Evolutionary conservation across 345 rosid genomes (phyloP).

Genomic region (Arabidopsis thaliana): DNA sequence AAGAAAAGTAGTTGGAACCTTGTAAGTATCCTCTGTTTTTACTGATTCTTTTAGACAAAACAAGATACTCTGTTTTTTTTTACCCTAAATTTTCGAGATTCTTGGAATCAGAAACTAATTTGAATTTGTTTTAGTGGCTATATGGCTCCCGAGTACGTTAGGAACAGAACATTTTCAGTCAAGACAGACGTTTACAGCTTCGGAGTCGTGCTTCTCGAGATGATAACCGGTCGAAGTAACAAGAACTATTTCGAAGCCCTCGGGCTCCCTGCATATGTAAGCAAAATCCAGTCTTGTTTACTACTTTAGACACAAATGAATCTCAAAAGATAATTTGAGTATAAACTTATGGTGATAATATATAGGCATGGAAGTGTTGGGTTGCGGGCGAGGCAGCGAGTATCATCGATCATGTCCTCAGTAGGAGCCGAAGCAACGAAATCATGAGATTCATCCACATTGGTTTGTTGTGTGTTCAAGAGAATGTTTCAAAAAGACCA

Average conservation of each 20-base stretch:
- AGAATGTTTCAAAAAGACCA: conserved; percentile 53
- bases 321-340: not conserved
- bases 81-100: no score
- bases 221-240: conserved; percentile 53
- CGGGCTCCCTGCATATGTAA: conserved; percentile 35
- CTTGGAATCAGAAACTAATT: no score
- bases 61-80: not conserved
- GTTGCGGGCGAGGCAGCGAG: conserved; percentile 46
- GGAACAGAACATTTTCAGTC: conserved; percentile 48
- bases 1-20: conserved; percentile 44
- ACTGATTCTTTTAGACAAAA: not conserved
- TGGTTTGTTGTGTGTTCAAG: conserved; percentile 61
- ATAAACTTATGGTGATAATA: conserved; percentile 12
- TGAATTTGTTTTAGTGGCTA: conserved; percentile 45
- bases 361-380: conserved; percentile 66
- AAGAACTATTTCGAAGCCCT: conserved; percentile 39
- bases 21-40: conserved; percentile 35
- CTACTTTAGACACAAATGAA: conserved; percentile 2
- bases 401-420: conserved; percentile 50
- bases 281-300: not conserved
- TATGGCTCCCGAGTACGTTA: conserved; percentile 59
- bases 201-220: conserved; percentile 54
- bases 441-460: conserved; percentile 57
- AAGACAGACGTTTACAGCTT: conserved; percentile 59
- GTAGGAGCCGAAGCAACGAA: conserved; percentile 42